Evolutionary conservation across 2,329 filamentous ascomycete species (phyloP), one percentile per base, ranked within the genome.

Genomic region (Curvularia verruculosa): DNA sequence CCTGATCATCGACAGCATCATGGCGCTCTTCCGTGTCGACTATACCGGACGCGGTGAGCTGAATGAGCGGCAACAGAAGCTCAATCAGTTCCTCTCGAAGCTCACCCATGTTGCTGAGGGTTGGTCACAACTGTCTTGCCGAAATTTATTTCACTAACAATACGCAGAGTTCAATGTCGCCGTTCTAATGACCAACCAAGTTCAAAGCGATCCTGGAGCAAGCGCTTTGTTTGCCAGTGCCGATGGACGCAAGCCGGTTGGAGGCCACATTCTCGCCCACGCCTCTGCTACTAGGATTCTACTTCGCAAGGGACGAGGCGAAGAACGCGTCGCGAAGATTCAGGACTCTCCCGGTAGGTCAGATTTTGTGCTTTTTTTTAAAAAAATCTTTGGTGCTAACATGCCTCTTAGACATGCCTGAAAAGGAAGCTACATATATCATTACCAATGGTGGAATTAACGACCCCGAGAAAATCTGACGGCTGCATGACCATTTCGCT

Each of bases 371-470:
- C 13, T 18, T 12, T 1, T 26, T 55, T 74, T 67, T n/a, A n/a
- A n/a, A n/a, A n/a, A 13, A 18, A 37, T 29, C 23, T 58, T 52
- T 23, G 23, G n/a, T n/a, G 40, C 64, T 74, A 44, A 75, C 53
- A n/a, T 18, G n/a, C 31, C 5, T 9, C 49, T 2, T 21, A 86
- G 87, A 89, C 66, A 89, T 87, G 67, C 86, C 87, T 5, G 87
- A 90, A 71, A 82, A 82, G 47, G 87, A 90, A 74, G 87, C 87
- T 24, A 89, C 84, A 1, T 90, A 90, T 73, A 82, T 89, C 61
- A 90, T 90, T 65, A 89, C 86, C 26, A 87, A 83, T 59, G 87
- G 87, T 29, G 87, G 87, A 31, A 89, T 89, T 74, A 87, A 83
- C 56, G 87, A 89, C 69, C 84, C 86, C 1, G 87, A 89, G 64